Percentiles rank a stretch among this genome's conserved stretches.
Conservation (phyloP, 2,329 filamentous ascomycete species). For the Aureobasidium sp. region DNA sequence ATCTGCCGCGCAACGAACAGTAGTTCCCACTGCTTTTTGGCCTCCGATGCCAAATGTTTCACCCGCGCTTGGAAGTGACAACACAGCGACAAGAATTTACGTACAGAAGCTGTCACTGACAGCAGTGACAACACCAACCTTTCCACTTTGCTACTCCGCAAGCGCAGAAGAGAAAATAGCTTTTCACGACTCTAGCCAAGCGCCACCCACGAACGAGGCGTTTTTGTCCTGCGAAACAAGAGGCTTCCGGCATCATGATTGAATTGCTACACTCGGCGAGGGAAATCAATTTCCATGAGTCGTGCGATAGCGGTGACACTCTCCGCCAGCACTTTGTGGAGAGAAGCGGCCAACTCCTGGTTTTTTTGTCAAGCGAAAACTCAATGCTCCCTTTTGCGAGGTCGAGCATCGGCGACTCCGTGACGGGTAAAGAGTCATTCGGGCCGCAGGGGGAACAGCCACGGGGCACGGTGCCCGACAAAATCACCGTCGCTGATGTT, state of each 20-base stretch:
- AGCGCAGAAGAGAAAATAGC: not conserved
- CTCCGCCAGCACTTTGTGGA: not conserved
- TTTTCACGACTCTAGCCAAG: not conserved
- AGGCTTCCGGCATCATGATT: not conserved
- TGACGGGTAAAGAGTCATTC: not conserved
- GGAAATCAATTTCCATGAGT: constrained; percentile 1
- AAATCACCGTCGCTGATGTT: not conserved
- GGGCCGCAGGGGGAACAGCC: not conserved
- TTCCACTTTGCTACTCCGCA: not conserved
- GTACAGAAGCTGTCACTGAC: not conserved
- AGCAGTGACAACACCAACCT: not conserved
- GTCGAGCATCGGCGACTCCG: constrained; percentile 3
- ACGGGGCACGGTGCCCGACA: not conserved
- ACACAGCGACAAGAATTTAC: not conserved
- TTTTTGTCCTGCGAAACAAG: not conserved
- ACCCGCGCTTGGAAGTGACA: not conserved
- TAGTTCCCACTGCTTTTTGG: not conserved
- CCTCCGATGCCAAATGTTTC: not conserved
- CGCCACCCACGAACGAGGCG: constrained; percentile 3
- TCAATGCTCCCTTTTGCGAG: not conserved
- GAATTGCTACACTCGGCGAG: not conserved
- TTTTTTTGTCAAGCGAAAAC: not conserved
- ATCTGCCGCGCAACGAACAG: not conserved
- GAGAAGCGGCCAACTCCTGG: not conserved
- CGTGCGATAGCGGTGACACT: not conserved